These are phyloP conservation scores for Aspergillus sp. DNA, from an alignment of 2,329 filamentous ascomycete genomes.

Conservation along the genomic window DNA sequence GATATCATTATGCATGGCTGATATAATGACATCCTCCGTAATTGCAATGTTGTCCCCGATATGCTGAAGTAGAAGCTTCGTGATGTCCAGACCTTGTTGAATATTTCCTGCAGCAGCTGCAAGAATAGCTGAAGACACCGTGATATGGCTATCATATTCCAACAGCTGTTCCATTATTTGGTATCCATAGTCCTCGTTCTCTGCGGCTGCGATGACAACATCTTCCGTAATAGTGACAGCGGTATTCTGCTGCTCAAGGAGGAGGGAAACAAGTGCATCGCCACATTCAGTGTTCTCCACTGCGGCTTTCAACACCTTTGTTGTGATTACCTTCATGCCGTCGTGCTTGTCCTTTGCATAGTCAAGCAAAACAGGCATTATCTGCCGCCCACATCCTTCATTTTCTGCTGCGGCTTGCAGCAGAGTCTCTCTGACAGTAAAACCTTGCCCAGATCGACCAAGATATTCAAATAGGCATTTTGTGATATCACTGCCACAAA, in stretches of 20 bases:
- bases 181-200: not conserved
- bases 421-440: too few relatives aligned
- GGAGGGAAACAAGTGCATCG: not conserved
- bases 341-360: too few relatives aligned
- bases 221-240: not conserved
- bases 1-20: not conserved
- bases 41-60: not conserved
- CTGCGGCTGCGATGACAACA: not conserved
- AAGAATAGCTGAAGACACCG: not conserved
- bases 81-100: not conserved
- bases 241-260: not conserved
- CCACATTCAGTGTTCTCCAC: not conserved
- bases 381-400: too few relatives aligned
- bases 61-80: not conserved
- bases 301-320: not conserved
- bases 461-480: too few relatives aligned
- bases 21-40: not conserved
- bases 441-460: too few relatives aligned
- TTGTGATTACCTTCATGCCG: not conserved
- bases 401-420: too few relatives aligned
- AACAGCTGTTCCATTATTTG: not conserved
- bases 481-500: too few relatives aligned
- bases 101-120: not conserved
- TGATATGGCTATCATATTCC: not conserved
- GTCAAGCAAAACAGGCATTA: too few relatives aligned